Percentiles rank a stretch among this genome's conserved stretches.
These are phyloP conservation scores for Exutisphaerella laricina DNA, from an alignment of 2,329 filamentous ascomycete species.

Conservation along the genomic window DNA sequence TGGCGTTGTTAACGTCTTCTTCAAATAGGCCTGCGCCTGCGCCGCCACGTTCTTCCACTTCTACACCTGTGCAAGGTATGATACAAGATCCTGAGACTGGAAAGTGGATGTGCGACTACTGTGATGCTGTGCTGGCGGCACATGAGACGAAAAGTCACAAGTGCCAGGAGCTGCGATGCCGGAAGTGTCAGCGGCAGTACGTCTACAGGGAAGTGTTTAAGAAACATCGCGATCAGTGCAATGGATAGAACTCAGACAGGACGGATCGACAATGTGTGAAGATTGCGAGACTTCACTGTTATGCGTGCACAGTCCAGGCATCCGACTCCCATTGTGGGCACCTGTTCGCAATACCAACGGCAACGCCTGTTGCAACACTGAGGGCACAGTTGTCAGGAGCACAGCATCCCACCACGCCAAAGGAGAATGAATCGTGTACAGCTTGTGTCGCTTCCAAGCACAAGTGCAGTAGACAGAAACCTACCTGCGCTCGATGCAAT, in stretches of 20 bases:
- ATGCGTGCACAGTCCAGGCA: too few relatives aligned
- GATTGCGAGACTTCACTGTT: too few relatives aligned
- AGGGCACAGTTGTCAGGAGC: too few relatives aligned
- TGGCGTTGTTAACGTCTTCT: constrained; percentile 1
- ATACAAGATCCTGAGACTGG: constrained; percentile 1
- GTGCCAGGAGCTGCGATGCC: constrained; percentile 2
- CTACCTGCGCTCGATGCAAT: too few relatives aligned
- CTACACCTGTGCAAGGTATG: not conserved
- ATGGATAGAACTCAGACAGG: not conserved
- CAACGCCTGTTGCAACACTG: too few relatives aligned
- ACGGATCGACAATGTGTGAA: too few relatives aligned
- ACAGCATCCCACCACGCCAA: too few relatives aligned
- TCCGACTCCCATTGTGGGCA: too few relatives aligned
- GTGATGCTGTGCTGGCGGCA: not conserved
- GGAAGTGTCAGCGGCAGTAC: constrained; percentile 4
- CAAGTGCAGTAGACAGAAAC: too few relatives aligned
- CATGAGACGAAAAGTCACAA: not conserved
- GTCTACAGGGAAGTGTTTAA: constrained; percentile 7
- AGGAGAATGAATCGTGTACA: too few relatives aligned
- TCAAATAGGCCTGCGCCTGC: constrained; percentile 2
- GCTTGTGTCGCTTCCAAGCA: too few relatives aligned
- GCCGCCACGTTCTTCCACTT: not conserved
- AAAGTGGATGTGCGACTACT: constrained; percentile 1
- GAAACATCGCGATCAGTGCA: constrained; percentile 3
- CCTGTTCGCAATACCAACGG: too few relatives aligned